Base-by-base conservation (phyloP, 805 yeast species). In the Candida manassasensis region DNA sequence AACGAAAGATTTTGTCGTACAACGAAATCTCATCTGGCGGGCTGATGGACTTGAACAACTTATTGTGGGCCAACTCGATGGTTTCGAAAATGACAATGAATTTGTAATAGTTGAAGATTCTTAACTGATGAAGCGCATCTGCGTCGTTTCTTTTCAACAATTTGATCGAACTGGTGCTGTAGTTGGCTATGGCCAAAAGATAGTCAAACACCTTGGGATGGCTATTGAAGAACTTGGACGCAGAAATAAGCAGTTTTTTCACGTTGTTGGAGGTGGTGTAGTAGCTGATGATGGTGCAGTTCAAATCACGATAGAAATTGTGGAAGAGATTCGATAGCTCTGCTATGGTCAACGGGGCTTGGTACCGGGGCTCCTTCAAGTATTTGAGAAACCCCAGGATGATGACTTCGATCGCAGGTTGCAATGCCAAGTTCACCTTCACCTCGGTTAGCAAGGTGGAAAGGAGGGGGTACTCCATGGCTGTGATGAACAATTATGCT, bases 281-380 rank as follows among this genome's bases (percentile, higher is more conserved):
- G 7, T 57, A 41, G 31, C 55, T 44, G 35, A 63, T 39, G 10
- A 52, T 55, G 12, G 63, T 45, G 11, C 63, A 51, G 45, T 62
- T 56, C 39, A 67, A 50, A 37, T 67, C 71, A n/a, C 51, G 51
- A 47, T 61, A 62, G 42, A 65, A 67, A 13, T 47, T 45, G 24
- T 50, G 48, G 42, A 67, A 67, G 28, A 67, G 47, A 14, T 38
- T 28, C 9, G 63, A 52, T 24, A 67, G 48, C 43, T 67, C 71
- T 14, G 39, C 32, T 15, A 64, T 47, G 8, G 66, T 52, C 16
- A 67, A 49, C 4, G 72, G 72, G 26, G 61, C 49, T 46, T 60
- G 71, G 40, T 58, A 67, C 17, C 71, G 53, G 8, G 72, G 72
- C 40, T 66, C 72, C 41, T 61, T 61, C 36, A 67, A 50, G 37